phyloP scores from a whole-genome alignment of 2,329 filamentous ascomycete species.

The Rhynchosporium graminicola region DNA sequence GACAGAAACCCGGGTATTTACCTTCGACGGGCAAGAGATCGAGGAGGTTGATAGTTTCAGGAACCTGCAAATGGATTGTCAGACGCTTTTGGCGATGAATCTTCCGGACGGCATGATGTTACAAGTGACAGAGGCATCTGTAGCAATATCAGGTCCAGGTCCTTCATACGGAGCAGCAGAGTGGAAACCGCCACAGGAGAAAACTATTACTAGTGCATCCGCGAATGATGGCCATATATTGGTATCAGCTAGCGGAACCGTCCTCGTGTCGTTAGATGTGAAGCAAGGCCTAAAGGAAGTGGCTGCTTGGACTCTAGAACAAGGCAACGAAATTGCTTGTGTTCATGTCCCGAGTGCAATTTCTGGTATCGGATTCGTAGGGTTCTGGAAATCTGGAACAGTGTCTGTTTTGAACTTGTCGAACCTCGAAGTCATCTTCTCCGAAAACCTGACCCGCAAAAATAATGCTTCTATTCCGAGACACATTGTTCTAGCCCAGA shows the following conservation, averaged over 20 bases:
- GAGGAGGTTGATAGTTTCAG: constrained; percentile 82
- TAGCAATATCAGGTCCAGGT: constrained; percentile 63
- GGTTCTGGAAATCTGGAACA: constrained; percentile 83
- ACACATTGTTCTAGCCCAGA: constrained; percentile 75
- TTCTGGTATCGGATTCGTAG: constrained; percentile 71
- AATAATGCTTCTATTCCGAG: constrained; percentile 79
- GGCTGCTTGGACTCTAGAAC: constrained; percentile 60
- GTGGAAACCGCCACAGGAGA: constrained; percentile 55
- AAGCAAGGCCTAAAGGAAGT: constrained; percentile 57
- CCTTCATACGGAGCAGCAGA: constrained; percentile 54
- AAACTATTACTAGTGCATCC: constrained; percentile 75
- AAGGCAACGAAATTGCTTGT: constrained; percentile 80
- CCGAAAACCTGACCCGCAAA: constrained; percentile 60
- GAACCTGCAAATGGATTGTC: constrained; percentile 67
- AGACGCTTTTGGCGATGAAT: constrained; percentile 72
- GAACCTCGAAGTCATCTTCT: constrained; percentile 65
- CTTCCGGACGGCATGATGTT: constrained; percentile 64
- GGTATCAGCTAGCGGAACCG: constrained; percentile 74
- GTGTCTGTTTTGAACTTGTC: constrained; percentile 73
- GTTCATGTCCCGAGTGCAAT: constrained; percentile 70
- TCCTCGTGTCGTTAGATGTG: constrained; percentile 68
- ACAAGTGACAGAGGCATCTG: constrained; percentile 71
- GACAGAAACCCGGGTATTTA: constrained; percentile 80
- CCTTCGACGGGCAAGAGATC: constrained; percentile 73
- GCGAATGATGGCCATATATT: constrained; percentile 70